Evolutionary conservation across 257 asterid genomes (phyloP).

Genomic region (Lycium ferocissimum): DNA sequence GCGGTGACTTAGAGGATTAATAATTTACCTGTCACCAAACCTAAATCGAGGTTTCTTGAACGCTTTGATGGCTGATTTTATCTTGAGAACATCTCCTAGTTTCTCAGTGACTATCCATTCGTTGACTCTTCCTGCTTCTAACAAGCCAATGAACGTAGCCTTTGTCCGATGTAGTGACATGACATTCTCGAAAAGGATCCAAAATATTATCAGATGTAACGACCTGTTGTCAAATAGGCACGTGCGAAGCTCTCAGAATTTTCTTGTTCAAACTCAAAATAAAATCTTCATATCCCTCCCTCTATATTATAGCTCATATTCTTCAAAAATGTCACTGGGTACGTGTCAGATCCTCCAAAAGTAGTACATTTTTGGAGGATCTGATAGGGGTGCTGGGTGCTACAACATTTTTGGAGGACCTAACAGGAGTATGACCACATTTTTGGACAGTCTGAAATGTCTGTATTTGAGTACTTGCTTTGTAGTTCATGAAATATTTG

Average conservation of each 20-base stretch:
- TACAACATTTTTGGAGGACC: too few relatives aligned
- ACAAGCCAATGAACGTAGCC: constrained; percentile 63
- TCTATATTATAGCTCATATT: too few relatives aligned
- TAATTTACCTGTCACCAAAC: constrained; percentile 52
- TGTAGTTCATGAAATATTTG: background rate
- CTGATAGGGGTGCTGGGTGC: too few relatives aligned
- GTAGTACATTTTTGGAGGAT: too few relatives aligned
- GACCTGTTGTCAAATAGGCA: constrained; percentile 48
- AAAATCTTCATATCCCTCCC: background rate
- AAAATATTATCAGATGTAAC: constrained; percentile 61
- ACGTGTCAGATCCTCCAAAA: too few relatives aligned
- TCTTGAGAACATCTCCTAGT: constrained; percentile 62
- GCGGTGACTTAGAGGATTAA: background rate
- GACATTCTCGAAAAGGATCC: constrained; percentile 84
- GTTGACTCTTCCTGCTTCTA: constrained; percentile 61
- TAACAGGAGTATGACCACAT: too few relatives aligned
- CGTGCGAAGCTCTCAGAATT: background rate
- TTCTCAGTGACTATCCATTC: constrained; percentile 93
- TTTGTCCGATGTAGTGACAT: constrained; percentile 80
- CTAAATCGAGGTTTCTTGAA: constrained; percentile 42
- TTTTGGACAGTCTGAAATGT: too few relatives aligned
- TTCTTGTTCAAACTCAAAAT: background rate
- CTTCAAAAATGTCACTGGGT: too few relatives aligned
- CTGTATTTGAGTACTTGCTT: background rate
- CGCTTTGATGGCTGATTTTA: constrained; percentile 43